Evolutionary conservation across 1,284 basidiomycete genomes (phyloP).

Genomic region (Ustilago bromivora): DNA sequence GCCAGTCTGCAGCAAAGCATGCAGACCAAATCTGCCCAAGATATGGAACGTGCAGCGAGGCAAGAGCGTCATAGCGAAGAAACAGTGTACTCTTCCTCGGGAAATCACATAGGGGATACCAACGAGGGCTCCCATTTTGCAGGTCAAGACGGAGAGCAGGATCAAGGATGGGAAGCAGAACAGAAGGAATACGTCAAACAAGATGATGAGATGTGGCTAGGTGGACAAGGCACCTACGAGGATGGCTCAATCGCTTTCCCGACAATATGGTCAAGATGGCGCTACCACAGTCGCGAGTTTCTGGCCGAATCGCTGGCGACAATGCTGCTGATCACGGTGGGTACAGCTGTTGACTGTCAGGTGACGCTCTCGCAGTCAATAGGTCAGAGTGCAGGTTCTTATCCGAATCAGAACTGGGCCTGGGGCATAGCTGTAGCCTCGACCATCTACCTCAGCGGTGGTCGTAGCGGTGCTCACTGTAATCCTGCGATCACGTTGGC

Average conservation of each 20-base stretch:
- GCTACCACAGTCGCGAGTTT: slow-evolving; percentile 36
- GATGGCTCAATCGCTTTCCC: slow-evolving; percentile 34
- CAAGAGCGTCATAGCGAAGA: slow-evolving; percentile 20
- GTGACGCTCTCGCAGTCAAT: slow-evolving; percentile 49
- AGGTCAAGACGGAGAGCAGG: not conserved
- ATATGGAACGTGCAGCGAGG: not conserved
- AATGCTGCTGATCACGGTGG: slow-evolving; percentile 55
- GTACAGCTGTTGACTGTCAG: slow-evolving; percentile 61
- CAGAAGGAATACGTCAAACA: not conserved
- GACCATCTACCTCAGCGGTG: slow-evolving; percentile 57
- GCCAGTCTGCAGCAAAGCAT: no score
- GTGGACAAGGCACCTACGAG: slow-evolving; percentile 17
- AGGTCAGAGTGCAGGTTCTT: slow-evolving; percentile 33
- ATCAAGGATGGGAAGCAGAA: not conserved
- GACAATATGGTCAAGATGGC: slow-evolving; percentile 25
- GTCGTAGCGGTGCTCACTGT: slow-evolving; percentile 55
- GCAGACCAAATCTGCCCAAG: not conserved
- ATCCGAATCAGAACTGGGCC: slow-evolving; percentile 52
- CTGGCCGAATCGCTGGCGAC: slow-evolving; percentile 34
- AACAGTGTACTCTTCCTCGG: slow-evolving; percentile 9
- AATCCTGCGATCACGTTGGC: slow-evolving; percentile 73
- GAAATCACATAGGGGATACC: not conserved
- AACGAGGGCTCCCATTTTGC: not conserved
- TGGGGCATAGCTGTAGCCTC: slow-evolving; percentile 61
- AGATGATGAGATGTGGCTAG: slow-evolving; percentile 26